Evolutionary conservation across 176 grass and related monocot species (phyloP), one percentile per base, ranked within the genome.

Genomic region (Carex parvula): DNA sequence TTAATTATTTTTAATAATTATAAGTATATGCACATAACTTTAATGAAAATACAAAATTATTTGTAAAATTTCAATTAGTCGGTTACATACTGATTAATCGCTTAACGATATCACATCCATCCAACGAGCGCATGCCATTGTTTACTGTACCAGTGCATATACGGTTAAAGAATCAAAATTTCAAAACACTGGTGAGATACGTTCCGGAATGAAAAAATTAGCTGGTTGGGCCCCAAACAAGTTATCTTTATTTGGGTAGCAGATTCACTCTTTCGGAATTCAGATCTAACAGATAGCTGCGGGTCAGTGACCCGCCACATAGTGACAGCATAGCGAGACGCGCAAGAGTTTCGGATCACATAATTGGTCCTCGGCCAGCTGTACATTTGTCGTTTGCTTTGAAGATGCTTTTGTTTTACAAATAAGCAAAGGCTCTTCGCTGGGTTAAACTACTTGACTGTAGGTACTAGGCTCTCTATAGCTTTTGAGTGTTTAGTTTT

Each of bases 361-460:
- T 33, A 32, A 66, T 20, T 24, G 70, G 11, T 1, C 41, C 70
- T 52, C 4, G 18, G 18, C 35, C 44, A 74, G 70, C 44, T 74
- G 5, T 74, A 20, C 21, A 24, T 14, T 74, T 74, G 70, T 74
- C 70, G 70, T 74, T 53, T 50, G 70, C 41, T 20, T 77, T 30
- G 2, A 29, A 56, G 50, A 77, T 77, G 72, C 72, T 77, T 77
- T 70, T 73, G 70, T 32, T 56, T 56, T 32, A 74, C 70, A 74
- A 74, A 53, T 44, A 74, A 74, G 44, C 70, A 74, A 74, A 53
- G 70, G 70, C 44, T n/a, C 41, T 3, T 50, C 70, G 8, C 22
- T 73, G 70, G 42, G 11, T 48, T 11, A 73, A 24, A 73, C 20
- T 48, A 73, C 70, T 50, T 22, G 42, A 52, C 41, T 53, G 21